Evolutionary conservation across 2,329 filamentous ascomycete genomes (phyloP), one percentile per base, ranked within the genome.

Genomic region (Pyricularia sp.): DNA sequence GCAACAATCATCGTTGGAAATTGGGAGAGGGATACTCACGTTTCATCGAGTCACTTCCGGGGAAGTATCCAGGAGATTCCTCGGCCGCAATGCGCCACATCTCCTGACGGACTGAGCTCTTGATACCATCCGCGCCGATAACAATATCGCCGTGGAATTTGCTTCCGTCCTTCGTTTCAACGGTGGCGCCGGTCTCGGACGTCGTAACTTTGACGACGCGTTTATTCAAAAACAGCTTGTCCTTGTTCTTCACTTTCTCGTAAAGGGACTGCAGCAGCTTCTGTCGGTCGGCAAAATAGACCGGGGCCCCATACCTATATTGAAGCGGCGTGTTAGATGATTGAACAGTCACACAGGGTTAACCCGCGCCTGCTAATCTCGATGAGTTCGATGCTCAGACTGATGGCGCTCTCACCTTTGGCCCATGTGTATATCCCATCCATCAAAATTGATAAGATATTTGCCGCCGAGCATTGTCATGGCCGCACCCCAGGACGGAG

Each of bases 51-150:
- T 71, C 70, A 25, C 67, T 66, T 1, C 59, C 26, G 3, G 71
- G 70, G 6, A 71, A 70, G 59, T 68, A 71, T 3, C 71, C 71
- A 5, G 70, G 71, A 14, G 30, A 26, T 61, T 64, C 59, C 14
- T 42, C 59, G 12, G 65, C 55, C 3, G 71, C 70, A 12, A 70
- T 58, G 9, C 69, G 67, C 69, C 70, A 68, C 69, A 72, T 71
- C 63, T 70, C 70, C 7, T 63, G 23, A 2, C 71, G 67, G 11
- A 71, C 68, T 0, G 58, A 71, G 71, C 80, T 82, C 68, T 81
- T 75, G 23, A 82, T 75, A 1, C 81, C 81, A 64, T 82, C 81
- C 0, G 78, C 77, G 0, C 81, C 79, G 0, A 81, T 73, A 0
- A 82, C 71, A 0, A 82, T 70, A 23, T 77, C 73, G 0, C 78